Evolutionary conservation across 2,329 filamentous ascomycete genomes (phyloP).

Genomic region (Neonectria faginata): DNA sequence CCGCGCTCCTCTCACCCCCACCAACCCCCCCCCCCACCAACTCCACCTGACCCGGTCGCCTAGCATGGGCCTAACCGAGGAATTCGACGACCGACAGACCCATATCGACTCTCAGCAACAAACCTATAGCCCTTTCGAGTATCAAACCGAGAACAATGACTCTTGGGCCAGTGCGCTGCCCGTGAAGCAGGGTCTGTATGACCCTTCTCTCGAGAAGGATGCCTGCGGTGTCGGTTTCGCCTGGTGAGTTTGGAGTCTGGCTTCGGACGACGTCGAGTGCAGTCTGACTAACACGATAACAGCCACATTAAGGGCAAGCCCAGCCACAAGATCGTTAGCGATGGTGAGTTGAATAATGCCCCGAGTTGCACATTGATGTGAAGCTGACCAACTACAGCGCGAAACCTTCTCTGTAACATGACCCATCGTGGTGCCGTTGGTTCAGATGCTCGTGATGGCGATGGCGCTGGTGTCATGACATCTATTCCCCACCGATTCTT

Average conservation of each 20-base stretch:
- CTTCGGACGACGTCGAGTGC: neutral
- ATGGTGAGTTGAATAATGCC: constrained; percentile 74
- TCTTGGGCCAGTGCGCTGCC: constrained; percentile 96
- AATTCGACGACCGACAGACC: constrained; percentile 76
- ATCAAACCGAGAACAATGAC: constrained; percentile 84
- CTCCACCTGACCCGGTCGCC: constrained; percentile 56
- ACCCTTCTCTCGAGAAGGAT: constrained; percentile 97
- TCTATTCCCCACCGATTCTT: constrained; percentile 99
- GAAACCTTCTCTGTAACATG: constrained; percentile 99
- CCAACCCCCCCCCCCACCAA: constrained; percentile 44
- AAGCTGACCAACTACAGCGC: constrained; percentile 64
- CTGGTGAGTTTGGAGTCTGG: constrained; percentile 73
- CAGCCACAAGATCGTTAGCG: constrained; percentile 98
- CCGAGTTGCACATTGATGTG: no score
- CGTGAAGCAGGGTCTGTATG: constrained; percentile 98
- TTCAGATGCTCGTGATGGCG: constrained; percentile 96
- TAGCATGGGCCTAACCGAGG: constrained; percentile 76
- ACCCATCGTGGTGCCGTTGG: constrained; percentile 98
- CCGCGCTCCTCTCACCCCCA: constrained; percentile 41
- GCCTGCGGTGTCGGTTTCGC: constrained; percentile 99
- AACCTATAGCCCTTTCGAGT: constrained; percentile 80
- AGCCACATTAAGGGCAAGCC: constrained; percentile 97
- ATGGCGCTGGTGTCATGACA: constrained; percentile 99
- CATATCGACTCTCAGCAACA: constrained; percentile 70
- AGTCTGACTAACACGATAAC: constrained; percentile 39